phyloP scores from a whole-genome alignment of 768 basidiomycete species.

The Mycena belliarum region DNA sequence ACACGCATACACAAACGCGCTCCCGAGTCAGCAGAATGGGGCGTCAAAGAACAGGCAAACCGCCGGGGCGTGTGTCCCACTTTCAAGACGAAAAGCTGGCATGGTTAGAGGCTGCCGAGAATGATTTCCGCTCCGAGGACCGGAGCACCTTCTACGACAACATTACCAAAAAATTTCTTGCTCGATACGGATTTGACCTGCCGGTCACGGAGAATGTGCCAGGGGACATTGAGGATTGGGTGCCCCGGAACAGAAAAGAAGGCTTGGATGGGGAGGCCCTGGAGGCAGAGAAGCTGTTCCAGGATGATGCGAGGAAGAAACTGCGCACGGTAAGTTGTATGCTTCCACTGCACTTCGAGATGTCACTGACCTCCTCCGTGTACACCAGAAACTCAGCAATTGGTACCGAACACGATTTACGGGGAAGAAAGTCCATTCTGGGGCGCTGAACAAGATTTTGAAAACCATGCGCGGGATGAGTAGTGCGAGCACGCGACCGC shows the following conservation, averaged over 20 bases:
- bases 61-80: neutral
- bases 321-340: neutral
- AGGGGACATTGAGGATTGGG: neutral
- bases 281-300: neutral
- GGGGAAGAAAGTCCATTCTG: neutral
- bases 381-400: conserved; percentile 7
- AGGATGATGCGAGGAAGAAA: neutral
- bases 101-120: neutral
- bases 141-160: neutral
- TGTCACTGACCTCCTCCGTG: neutral
- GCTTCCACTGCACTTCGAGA: too few species aligned
- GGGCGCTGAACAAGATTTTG: neutral
- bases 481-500: neutral
- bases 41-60: neutral
- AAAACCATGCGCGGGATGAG: neutral
- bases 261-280: neutral
- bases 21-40: too few species aligned
- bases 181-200: conserved; percentile 8
- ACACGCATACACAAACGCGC: too few species aligned
- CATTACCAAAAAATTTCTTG: neutral
- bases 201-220: neutral
- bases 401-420: conserved; percentile 7
- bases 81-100: conserved; percentile 3
- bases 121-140: neutral
- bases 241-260: neutral